Percentiles rank a stretch among this genome's conserved stretches.
phyloP scores from a whole-genome alignment of 2,329 filamentous ascomycete genomes.

The Scytalidium lignicola region DNA sequence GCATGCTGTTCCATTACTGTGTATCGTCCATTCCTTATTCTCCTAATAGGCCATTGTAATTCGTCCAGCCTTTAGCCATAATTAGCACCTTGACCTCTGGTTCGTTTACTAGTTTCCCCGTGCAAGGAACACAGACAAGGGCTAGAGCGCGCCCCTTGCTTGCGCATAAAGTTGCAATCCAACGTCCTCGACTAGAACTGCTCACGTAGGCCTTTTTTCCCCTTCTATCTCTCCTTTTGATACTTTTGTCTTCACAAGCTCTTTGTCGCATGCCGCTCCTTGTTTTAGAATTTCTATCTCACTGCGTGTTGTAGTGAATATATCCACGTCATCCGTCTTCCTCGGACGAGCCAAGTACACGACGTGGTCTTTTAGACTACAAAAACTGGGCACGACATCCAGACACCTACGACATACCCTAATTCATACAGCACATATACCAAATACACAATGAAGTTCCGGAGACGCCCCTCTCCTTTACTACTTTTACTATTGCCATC shows the following conservation, averaged over 20 bases:
- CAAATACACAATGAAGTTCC: conserved; percentile 50
- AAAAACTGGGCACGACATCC: not conserved
- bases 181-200: not conserved
- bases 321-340: not conserved
- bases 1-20: too few relatives aligned
- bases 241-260: not conserved
- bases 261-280: not conserved
- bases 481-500: conserved; percentile 57
- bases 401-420: not conserved
- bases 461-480: conserved; percentile 47
- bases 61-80: not conserved
- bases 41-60: not conserved
- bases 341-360: not conserved
- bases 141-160: not conserved
- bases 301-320: not conserved
- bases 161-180: not conserved
- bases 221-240: not conserved
- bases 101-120: not conserved
- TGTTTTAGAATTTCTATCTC: not conserved
- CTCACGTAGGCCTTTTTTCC: not conserved
- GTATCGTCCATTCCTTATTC: too few relatives aligned
- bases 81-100: not conserved
- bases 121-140: not conserved
- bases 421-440: not conserved
- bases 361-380: not conserved